These are phyloP conservation scores for Cytospora chrysosperma DNA, from an alignment of 2,329 filamentous ascomycete species.

Conservation along the genomic window DNA sequence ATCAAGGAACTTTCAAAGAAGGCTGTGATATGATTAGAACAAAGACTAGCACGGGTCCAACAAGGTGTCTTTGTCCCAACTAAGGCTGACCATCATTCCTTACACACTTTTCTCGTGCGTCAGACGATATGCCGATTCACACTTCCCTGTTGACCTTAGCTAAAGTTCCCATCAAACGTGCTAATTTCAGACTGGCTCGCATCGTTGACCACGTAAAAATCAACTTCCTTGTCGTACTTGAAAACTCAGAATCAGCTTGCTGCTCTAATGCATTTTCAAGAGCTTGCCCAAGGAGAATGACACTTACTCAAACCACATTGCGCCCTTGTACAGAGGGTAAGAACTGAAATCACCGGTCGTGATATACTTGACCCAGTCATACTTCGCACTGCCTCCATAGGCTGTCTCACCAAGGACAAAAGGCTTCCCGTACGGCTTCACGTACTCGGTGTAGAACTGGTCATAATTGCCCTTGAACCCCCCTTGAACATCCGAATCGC, in stretches of 20 bases:
- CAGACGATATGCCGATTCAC: background rate
- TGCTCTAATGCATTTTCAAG: too few relatives aligned
- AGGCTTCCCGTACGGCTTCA: constrained; percentile 20
- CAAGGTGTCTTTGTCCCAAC: too few relatives aligned
- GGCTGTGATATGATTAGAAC: too few relatives aligned
- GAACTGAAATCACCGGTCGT: constrained; percentile 15
- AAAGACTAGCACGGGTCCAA: too few relatives aligned
- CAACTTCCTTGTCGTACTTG: constrained; percentile 16
- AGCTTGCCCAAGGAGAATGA: too few relatives aligned
- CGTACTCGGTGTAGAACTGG: constrained; percentile 12
- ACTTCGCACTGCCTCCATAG: constrained; percentile 15
- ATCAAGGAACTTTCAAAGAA: too few relatives aligned
- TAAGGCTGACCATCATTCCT: too few relatives aligned
- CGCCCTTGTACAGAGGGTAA: constrained; percentile 21
- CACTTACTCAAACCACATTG: constrained; percentile 24
- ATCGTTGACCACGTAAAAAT: constrained; percentile 22
- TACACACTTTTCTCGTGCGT: too few relatives aligned
- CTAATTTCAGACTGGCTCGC: constrained; percentile 9
- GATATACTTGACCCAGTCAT: constrained; percentile 17
- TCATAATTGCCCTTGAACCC: constrained; percentile 15
- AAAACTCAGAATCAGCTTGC: background rate
- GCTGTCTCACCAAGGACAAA: constrained; percentile 23
- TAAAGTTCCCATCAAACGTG: constrained; percentile 15
- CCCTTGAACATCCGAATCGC: background rate
- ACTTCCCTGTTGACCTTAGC: background rate